Evolutionary conservation across 495 filamentous ascomycete genomes (phyloP).

Genomic region (Podospora pseudopauciseta): DNA sequence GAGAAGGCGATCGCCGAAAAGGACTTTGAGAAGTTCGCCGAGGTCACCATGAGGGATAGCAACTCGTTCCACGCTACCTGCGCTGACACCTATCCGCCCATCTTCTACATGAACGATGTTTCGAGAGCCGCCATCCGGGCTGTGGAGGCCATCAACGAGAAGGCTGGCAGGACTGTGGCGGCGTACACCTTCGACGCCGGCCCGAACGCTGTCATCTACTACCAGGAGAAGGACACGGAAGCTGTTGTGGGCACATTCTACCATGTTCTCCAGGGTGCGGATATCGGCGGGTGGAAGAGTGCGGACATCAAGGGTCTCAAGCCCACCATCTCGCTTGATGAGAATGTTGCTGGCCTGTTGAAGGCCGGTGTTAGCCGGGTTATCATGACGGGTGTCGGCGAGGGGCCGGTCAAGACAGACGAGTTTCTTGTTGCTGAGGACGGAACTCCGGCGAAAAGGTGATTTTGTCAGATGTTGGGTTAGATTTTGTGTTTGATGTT

Average conservation of each 20-base stretch:
- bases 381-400: constrained; percentile 87
- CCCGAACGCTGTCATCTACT: constrained; percentile 95
- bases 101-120: constrained; percentile 97
- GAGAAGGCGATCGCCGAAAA: constrained; percentile 68
- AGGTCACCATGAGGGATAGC: constrained; percentile 90
- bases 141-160: constrained; percentile 81
- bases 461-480: constrained; percentile 1
- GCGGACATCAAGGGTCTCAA: constrained; percentile 38
- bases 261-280: constrained; percentile 38
- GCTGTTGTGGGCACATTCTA: constrained; percentile 71
- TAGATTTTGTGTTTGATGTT: neutral
- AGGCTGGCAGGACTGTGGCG: constrained; percentile 66
- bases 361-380: constrained; percentile 79
- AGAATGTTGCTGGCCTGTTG: constrained; percentile 55
- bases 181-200: constrained; percentile 98
- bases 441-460: constrained; percentile 51
- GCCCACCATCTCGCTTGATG: constrained; percentile 54
- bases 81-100: constrained; percentile 90
- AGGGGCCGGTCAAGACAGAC: constrained; percentile 75
- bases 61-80: constrained; percentile 96
- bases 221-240: constrained; percentile 69
- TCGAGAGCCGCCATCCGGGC: constrained; percentile 77
- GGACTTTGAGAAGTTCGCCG: constrained; percentile 84
- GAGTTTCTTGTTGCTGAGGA: constrained; percentile 72
- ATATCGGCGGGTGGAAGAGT: constrained; percentile 61